Percentiles rank a stretch among this genome's conserved stretches.
These are phyloP conservation scores for Ramaria sp. DNA, from an alignment of 768 basidiomycete species.

Conservation along the genomic window DNA sequence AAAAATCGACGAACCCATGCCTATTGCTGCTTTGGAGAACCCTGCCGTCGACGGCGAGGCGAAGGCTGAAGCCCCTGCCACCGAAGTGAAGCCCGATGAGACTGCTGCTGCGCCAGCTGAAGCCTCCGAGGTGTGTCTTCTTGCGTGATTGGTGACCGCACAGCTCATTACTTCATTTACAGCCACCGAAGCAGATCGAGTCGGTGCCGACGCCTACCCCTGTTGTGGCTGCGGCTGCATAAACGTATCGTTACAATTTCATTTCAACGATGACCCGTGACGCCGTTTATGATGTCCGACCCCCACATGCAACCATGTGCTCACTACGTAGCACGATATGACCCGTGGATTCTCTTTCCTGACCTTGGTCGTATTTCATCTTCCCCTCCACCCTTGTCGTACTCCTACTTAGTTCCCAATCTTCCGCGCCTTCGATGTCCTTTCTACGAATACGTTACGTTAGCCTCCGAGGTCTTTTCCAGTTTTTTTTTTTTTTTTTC, in stretches of 20 bases:
- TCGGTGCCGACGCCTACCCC: conserved; percentile 42
- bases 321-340: conserved; percentile 18
- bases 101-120: conserved; percentile 20
- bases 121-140: conserved; percentile 16
- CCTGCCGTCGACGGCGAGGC: conserved; percentile 42
- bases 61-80: conserved; percentile 15
- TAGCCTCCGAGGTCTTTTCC: conserved; percentile 32
- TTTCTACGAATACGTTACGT: conserved; percentile 30
- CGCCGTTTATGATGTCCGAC: conserved; percentile 3
- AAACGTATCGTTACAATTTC: conserved; percentile 22
- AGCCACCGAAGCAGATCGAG: conserved; percentile 25
- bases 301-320: not conserved
- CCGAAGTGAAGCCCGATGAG: conserved; percentile 19
- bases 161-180: not conserved
- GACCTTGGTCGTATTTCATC: not conserved
- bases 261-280: conserved; percentile 3
- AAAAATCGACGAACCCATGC: conserved; percentile 72
- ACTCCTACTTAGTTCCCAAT: conserved; percentile 23
- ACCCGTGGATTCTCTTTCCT: conserved; percentile 19
- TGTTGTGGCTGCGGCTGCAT: conserved; percentile 74
- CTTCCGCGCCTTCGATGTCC: conserved; percentile 22
- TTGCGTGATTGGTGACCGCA: conserved; percentile 12
- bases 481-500: too few species aligned
- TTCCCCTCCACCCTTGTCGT: conserved; percentile 3
- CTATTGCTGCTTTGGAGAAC: conserved; percentile 77